Conservation (phyloP, 2,329 filamentous ascomycete genomes). For the Bertia moriformis region DNA sequence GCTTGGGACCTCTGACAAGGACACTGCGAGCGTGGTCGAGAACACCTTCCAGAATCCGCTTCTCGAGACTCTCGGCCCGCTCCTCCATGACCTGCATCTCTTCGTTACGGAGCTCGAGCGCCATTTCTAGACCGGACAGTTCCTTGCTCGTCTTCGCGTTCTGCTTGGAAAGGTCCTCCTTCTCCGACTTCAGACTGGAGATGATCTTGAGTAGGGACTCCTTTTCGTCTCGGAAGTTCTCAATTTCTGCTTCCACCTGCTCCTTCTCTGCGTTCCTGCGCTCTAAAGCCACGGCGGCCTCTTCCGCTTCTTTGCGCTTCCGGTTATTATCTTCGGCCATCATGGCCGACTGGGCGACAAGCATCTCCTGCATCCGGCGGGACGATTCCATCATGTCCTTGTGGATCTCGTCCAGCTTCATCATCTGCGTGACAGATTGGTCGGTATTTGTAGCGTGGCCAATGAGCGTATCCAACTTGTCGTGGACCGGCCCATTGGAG, state of each 20-base stretch:
- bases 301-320: constrained; percentile 44
- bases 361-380: constrained; percentile 43
- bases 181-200: constrained; percentile 22
- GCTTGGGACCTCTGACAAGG: constrained; percentile 22
- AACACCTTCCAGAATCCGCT: constrained; percentile 48
- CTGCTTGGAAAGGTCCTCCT: constrained; percentile 39
- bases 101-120: constrained; percentile 46
- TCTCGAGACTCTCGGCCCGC: constrained; percentile 46
- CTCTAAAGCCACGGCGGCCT: constrained; percentile 43
- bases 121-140: constrained; percentile 45
- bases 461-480: constrained; percentile 19
- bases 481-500: constrained; percentile 24
- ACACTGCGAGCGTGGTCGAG: constrained; percentile 47
- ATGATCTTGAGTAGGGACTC: constrained; percentile 24
- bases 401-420: constrained; percentile 48
- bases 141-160: constrained; percentile 43
- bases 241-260: constrained; percentile 30
- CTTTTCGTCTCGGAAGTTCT: constrained; percentile 25
- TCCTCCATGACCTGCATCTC: constrained; percentile 50
- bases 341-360: constrained; percentile 36
- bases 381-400: constrained; percentile 47
- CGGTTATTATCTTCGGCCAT: constrained; percentile 41
- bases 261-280: constrained; percentile 43
- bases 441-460: constrained; percentile 28
- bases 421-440: constrained; percentile 34